These are phyloP conservation scores for Chaetoceros tenuissimus DNA, from an alignment of 108 stramenopile species.

Conservation along the genomic window DNA sequence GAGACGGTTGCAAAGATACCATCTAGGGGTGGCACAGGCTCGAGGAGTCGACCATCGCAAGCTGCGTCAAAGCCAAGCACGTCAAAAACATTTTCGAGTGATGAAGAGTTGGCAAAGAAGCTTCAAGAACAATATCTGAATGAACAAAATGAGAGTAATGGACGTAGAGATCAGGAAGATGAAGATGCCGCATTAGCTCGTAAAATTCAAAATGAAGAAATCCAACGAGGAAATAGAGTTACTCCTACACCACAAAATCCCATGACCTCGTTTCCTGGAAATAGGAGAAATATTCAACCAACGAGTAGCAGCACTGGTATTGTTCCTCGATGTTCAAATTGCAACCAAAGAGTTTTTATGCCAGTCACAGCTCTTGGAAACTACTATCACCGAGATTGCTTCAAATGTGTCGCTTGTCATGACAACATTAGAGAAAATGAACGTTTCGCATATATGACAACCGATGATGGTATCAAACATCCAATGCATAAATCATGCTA, in stretches of 20 bases:
- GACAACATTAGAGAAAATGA: slow-evolving; percentile 25
- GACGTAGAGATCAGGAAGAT: no score
- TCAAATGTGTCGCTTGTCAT: slow-evolving; percentile 40
- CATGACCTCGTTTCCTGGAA: background rate
- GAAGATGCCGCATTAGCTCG: background rate
- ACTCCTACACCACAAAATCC: background rate
- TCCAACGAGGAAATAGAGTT: background rate
- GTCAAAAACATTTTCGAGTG: background rate
- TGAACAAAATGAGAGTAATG: no score
- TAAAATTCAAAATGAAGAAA: background rate
- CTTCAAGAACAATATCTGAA: background rate
- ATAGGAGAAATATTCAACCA: background rate
- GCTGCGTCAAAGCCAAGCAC: background rate
- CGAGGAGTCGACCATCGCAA: background rate
- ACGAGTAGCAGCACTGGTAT: background rate
- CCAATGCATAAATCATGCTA: slow-evolving; percentile 45
- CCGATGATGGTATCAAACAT: slow-evolving; percentile 9
- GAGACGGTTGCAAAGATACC: no score
- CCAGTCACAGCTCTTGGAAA: slow-evolving; percentile 15
- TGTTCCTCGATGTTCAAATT: background rate
- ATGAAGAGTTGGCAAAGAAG: background rate
- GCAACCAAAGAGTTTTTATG: background rate
- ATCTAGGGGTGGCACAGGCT: no score
- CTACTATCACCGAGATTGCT: slow-evolving; percentile 41
- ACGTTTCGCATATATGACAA: slow-evolving; percentile 17